Conservation (phyloP, 2,329 filamentous ascomycete genomes). For the Neofusicoccum cordaticola region DNA sequence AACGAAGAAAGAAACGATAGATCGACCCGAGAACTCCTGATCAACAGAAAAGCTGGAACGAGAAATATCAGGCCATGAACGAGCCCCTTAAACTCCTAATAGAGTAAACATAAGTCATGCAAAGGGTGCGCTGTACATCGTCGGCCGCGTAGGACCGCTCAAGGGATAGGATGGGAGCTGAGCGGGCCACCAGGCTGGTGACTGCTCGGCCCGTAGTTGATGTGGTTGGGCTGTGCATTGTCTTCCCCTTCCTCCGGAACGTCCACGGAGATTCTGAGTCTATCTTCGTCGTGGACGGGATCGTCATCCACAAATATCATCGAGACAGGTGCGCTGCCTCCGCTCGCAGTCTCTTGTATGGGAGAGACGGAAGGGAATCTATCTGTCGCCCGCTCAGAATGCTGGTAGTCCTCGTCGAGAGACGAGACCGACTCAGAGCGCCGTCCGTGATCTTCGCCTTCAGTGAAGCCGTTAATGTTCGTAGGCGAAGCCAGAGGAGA, state of each 20-base stretch:
- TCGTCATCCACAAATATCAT: neutral
- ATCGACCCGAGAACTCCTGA: neutral
- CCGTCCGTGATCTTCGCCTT: neutral
- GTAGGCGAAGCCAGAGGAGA: neutral
- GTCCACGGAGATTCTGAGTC: neutral
- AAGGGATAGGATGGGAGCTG: neutral
- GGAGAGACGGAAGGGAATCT: constrained; percentile 1
- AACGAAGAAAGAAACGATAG: neutral
- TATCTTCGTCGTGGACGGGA: neutral
- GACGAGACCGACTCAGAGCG: neutral
- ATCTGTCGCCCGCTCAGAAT: neutral
- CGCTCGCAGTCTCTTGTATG: constrained; percentile 2
- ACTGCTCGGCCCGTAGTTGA: neutral
- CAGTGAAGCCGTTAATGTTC: neutral
- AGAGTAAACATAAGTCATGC: neutral
- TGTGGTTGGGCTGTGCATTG: neutral
- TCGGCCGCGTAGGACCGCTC: too few relatives aligned
- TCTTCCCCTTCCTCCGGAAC: neutral
- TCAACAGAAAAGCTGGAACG: neutral
- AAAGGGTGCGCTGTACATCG: neutral
- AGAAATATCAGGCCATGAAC: neutral
- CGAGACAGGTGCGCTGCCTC: neutral
- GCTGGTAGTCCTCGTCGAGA: neutral
- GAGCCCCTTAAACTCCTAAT: neutral
- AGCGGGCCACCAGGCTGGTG: neutral